Evolutionary conservation across 306 rosid genomes (phyloP), one percentile per base, ranked within the genome.

Genomic region (Canavalia gladiata): DNA sequence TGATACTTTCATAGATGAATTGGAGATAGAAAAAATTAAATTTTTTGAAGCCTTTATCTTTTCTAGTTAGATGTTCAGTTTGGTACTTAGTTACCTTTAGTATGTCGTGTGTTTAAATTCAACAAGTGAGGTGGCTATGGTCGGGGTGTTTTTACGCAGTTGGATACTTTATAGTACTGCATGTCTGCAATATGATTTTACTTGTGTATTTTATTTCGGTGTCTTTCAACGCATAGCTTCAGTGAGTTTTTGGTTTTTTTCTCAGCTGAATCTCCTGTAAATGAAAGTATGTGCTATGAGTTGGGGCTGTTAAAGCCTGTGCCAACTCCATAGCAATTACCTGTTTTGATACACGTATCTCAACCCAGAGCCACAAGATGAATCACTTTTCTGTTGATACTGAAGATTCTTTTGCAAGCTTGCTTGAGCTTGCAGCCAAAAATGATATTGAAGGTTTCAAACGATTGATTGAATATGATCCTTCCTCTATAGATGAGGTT

Each of bases 341-440:
- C 54, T n/a, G 51, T 71, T 73, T 68, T 78, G 69, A 57, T 82
- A 49, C 13, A 31, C 75, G 28, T 80, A 30, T 82, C 28, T 78
- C 71, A 66, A 74, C 58, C 49, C n/a, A 46, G 67, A 77, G 71
- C 81, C 5, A 70, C 68, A 75, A 85, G 81, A 92, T 94, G 98
- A 94, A 92, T 87, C 80, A 86, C 86, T 85, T 92, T 83, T 87
- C 94, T 65, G 85, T 90, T 73, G 90, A 91, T 59, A 92, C 97
- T 7, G 97, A 90, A 62, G 98, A 94, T 87, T 71, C 91, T 76
- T 87, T 92, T 74, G 89, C 94, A 25, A 87, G 93, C 65, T 84
- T 94, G 86, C 97, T 94, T 12, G 98, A 94, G 83, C 93, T 94
- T 76, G 92, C 97, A 0, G 97, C 98, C 2, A 94, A 91, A 79